Conservation (phyloP, 2,329 filamentous ascomycete genomes). For the Aspergillus chevalieri region DNA sequence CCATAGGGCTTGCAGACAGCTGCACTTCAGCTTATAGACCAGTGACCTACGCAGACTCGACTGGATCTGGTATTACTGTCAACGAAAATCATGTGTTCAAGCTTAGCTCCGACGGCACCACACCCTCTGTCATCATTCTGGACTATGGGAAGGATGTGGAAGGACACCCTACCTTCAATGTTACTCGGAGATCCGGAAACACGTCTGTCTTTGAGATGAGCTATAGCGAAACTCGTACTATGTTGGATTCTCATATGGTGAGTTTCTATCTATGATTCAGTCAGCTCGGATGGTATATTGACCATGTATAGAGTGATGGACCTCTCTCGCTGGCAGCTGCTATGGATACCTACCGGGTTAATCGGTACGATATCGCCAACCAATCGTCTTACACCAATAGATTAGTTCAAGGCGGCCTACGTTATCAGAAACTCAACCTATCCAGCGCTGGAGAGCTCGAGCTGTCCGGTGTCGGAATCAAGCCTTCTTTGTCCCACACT, state of each 20-base stretch:
- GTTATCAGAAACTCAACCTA: slow-evolving; percentile 35
- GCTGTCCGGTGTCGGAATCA: slow-evolving; percentile 23
- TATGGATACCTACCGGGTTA: slow-evolving; percentile 34
- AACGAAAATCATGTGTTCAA: not conserved
- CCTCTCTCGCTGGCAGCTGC: slow-evolving; percentile 30
- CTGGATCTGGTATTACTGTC: not conserved
- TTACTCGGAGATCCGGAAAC: slow-evolving; percentile 3
- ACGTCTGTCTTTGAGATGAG: slow-evolving; percentile 9
- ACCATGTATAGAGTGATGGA: slow-evolving; percentile 12
- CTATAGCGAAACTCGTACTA: slow-evolving; percentile 8
- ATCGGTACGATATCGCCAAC: slow-evolving; percentile 28
- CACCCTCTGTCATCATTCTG: slow-evolving; percentile 3
- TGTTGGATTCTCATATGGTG: slow-evolving; percentile 9
- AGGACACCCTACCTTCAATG: slow-evolving; percentile 7
- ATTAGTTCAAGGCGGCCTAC: slow-evolving; percentile 33
- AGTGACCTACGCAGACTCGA: not conserved
- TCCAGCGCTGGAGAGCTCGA: slow-evolving; percentile 23
- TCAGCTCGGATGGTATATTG: not conserved
- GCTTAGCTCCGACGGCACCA: not conserved
- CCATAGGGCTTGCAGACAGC: not conserved
- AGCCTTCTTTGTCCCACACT: slow-evolving; percentile 14
- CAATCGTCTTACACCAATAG: slow-evolving; percentile 20
- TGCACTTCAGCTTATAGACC: not conserved
- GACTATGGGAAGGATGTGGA: slow-evolving; percentile 12
- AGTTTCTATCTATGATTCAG: not conserved